Conservation (phyloP, 176 grass and related monocot species). For the Microstegium vimineum region DNA sequence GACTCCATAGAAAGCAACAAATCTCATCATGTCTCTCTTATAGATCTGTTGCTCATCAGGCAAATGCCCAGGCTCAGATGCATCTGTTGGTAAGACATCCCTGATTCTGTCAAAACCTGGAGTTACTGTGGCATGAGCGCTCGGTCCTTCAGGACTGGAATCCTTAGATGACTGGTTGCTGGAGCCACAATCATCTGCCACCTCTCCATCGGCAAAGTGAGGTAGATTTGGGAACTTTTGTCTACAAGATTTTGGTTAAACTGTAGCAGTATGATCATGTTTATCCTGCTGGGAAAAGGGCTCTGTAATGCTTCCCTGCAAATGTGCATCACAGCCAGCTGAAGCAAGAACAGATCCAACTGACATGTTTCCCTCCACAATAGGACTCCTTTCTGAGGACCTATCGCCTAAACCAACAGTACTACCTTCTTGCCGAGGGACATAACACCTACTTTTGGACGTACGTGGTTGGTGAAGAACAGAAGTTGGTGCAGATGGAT, state of each 20-base stretch:
- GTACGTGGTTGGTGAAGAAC: background rate
- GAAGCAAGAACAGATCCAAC: conserved; percentile 7
- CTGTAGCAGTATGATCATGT: background rate
- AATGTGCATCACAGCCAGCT: conserved; percentile 7
- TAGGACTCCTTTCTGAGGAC: conserved; percentile 4
- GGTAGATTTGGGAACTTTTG: background rate
- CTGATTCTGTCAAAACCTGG: too few relatives aligned
- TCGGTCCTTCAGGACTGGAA: conserved; percentile 12
- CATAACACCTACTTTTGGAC: background rate
- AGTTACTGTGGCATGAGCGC: background rate
- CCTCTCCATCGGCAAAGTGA: conserved; percentile 5
- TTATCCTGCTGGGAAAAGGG: background rate
- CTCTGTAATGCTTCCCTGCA: conserved; percentile 5
- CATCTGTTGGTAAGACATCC: too few relatives aligned
- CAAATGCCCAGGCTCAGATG: too few relatives aligned
- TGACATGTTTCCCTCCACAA: conserved; percentile 13
- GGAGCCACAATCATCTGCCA: background rate
- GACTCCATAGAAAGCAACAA: too few relatives aligned
- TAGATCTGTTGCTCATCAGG: too few relatives aligned
- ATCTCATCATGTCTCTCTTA: too few relatives aligned
- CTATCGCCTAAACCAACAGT: background rate
- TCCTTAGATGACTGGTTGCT: conserved; percentile 17
- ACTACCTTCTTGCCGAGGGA: conserved; percentile 9
- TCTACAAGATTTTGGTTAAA: background rate
- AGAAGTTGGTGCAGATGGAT: background rate